phyloP scores from a whole-genome alignment of 1,284 basidiomycete species.

The Tilletia indica region DNA sequence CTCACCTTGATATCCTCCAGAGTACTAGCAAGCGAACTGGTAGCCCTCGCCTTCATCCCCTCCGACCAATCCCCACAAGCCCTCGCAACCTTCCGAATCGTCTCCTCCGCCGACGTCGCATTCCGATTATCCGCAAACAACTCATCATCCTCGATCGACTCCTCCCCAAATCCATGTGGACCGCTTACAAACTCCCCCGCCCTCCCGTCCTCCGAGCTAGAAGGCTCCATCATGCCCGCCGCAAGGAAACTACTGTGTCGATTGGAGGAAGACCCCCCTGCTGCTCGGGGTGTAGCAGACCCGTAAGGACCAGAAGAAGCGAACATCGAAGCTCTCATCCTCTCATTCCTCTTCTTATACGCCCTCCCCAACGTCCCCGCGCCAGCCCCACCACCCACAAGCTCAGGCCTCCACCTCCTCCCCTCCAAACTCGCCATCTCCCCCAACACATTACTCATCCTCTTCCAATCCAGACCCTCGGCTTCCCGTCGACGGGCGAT shows the following conservation, averaged over 20 bases:
- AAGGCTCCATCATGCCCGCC: not conserved
- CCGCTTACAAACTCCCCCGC: not conserved
- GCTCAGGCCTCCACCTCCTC: not conserved
- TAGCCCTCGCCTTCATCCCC: conserved; percentile 4
- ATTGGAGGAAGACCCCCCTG: too few species aligned
- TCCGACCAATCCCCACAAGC: conserved; percentile 4
- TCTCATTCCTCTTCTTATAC: conserved; percentile 2
- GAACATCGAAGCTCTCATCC: not conserved
- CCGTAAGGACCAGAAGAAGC: not conserved
- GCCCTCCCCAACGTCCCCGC: not conserved
- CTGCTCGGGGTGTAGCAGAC: not conserved
- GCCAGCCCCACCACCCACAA: not conserved
- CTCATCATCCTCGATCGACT: not conserved
- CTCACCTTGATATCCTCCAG: conserved; percentile 12
- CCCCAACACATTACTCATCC: not conserved
- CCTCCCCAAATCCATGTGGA: not conserved
- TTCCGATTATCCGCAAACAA: conserved; percentile 1
- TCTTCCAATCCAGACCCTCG: not conserved
- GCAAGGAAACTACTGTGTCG: not conserved
- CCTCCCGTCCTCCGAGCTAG: not conserved
- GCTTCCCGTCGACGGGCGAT: not conserved
- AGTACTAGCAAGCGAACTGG: not conserved
- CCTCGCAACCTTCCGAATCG: not conserved
- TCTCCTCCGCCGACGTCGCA: conserved; percentile 1
- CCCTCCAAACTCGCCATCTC: not conserved